Evolutionary conservation across 2,329 filamentous ascomycete genomes (phyloP).

Genomic region (Fusarium albosuccineum): DNA sequence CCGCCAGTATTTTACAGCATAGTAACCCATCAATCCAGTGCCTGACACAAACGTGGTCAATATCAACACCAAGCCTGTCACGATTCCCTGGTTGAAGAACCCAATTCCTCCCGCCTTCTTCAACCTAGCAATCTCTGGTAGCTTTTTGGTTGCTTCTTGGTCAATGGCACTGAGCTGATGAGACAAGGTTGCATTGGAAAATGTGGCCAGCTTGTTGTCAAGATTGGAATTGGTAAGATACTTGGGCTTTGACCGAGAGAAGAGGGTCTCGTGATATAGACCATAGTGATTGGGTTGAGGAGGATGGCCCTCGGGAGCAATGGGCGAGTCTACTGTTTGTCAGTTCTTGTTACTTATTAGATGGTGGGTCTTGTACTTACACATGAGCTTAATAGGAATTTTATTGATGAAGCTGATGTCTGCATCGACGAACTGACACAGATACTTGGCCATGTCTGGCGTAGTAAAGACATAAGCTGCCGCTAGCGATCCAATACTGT

Average conservation of each 20-base stretch:
- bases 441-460: conserved; percentile 28
- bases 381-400: conserved; percentile 18
- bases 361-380: background rate
- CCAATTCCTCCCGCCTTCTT: conserved; percentile 25
- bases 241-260: conserved; percentile 24
- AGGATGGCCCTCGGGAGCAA: conserved; percentile 10
- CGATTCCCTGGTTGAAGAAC: conserved; percentile 35
- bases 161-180: conserved; percentile 2
- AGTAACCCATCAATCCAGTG: conserved; percentile 26
- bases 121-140: conserved; percentile 20
- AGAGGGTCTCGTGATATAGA: conserved; percentile 16
- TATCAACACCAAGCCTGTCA: conserved; percentile 23
- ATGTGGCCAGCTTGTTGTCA: background rate
- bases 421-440: conserved; percentile 24
- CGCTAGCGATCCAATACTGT: conserved; percentile 11
- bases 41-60: conserved; percentile 25
- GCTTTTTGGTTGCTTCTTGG: conserved; percentile 10
- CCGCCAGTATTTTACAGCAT: conserved; percentile 17
- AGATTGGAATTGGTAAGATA: conserved; percentile 10
- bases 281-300: background rate
- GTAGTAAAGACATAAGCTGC: conserved; percentile 32
- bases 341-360: background rate
- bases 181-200: background rate
- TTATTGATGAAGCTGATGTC: conserved; percentile 27
- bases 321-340: conserved; percentile 13